These are phyloP conservation scores for Exophiala phaeomuriformis DNA, from an alignment of 2,329 filamentous ascomycete species.

Conservation along the genomic window DNA sequence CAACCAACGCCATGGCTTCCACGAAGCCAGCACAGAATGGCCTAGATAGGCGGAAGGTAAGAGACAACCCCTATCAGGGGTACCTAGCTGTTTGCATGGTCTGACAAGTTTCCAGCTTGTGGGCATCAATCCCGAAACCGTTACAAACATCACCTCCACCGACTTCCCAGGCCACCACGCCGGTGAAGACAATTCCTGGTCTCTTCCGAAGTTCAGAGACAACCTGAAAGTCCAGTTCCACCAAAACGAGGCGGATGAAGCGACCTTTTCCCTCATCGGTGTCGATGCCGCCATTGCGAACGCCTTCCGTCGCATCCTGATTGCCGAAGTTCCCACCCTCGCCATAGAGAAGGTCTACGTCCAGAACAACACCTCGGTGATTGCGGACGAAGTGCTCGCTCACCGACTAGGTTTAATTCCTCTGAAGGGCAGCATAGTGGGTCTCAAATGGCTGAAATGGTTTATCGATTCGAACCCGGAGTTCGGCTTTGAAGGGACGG, in stretches of 20 bases:
- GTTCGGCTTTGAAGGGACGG: slow-evolving; percentile 35
- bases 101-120: slow-evolving; percentile 40
- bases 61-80: not conserved
- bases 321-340: slow-evolving; percentile 87
- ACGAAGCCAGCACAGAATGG: slow-evolving; percentile 16
- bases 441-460: slow-evolving; percentile 75
- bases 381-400: slow-evolving; percentile 93
- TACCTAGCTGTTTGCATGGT: not conserved
- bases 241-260: slow-evolving; percentile 67
- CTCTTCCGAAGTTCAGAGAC: slow-evolving; percentile 61
- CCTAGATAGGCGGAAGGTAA: slow-evolving; percentile 24
- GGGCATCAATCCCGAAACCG: slow-evolving; percentile 79
- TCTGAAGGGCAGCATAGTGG: slow-evolving; percentile 69
- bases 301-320: slow-evolving; percentile 91
- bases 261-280: slow-evolving; percentile 85
- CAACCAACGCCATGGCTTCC: slow-evolving; percentile 12
- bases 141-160: slow-evolving; percentile 79
- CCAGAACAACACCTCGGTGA: slow-evolving; percentile 93
- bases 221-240: slow-evolving; percentile 73
- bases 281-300: slow-evolving; percentile 91
- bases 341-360: slow-evolving; percentile 93
- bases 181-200: slow-evolving; percentile 78
- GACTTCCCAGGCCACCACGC: slow-evolving; percentile 90
- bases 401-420: slow-evolving; percentile 86
- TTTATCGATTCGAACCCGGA: slow-evolving; percentile 63